Conservation (phyloP, 352 stramenopile species). For the Globisporangium iwayamae region DNA sequence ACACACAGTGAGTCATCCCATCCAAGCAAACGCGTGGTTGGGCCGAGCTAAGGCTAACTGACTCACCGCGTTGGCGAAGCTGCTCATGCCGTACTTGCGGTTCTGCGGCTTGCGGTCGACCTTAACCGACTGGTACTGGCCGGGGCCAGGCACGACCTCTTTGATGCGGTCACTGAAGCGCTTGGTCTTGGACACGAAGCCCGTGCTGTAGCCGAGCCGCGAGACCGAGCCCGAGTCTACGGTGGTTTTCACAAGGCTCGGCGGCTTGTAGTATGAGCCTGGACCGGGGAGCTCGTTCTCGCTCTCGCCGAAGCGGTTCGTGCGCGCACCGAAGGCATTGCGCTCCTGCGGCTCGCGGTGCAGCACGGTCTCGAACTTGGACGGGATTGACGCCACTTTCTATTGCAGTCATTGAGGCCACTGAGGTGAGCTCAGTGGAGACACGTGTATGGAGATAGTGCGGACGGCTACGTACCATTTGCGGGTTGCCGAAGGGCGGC, state of each 20-base stretch:
- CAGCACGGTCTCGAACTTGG: conserved; percentile 74
- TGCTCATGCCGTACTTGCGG: conserved; percentile 66
- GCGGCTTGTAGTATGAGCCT: conserved; percentile 63
- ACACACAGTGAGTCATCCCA: background rate
- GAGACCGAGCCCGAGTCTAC: conserved; percentile 72
- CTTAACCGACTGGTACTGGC: conserved; percentile 46
- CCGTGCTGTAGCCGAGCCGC: conserved; percentile 63
- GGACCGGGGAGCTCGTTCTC: conserved; percentile 75
- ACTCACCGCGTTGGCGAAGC: conserved; percentile 50
- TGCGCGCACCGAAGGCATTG: conserved; percentile 69
- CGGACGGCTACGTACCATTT: conserved; percentile 16
- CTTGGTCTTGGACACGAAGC: conserved; percentile 78
- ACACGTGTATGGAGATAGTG: too few species aligned
- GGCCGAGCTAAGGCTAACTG: too few species aligned
- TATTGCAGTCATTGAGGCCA: conserved; percentile 14
- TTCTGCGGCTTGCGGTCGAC: conserved; percentile 45
- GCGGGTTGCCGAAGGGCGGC: conserved; percentile 13
- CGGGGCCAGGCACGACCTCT: conserved; percentile 52
- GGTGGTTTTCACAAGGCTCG: conserved; percentile 55
- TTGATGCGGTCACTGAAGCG: conserved; percentile 54
- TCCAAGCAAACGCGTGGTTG: background rate
- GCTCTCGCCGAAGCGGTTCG: conserved; percentile 55
- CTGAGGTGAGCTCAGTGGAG: too few species aligned
- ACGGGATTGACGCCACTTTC: conserved; percentile 72
- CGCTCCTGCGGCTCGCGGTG: conserved; percentile 52